Base-by-base conservation (phyloP, 306 rosid genomes). In the Vigna nakashimae region DNA sequence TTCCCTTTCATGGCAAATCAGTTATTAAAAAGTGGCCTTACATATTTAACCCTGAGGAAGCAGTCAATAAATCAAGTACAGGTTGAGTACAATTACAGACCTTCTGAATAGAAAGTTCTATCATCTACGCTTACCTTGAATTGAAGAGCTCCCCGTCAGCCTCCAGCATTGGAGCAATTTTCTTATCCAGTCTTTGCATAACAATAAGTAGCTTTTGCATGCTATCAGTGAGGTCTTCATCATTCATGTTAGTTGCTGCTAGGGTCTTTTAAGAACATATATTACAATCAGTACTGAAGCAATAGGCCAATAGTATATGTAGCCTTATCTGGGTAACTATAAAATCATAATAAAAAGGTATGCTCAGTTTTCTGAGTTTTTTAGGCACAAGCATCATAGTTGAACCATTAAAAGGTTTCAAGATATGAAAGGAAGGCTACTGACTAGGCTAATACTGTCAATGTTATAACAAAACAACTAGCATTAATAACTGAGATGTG, bases 141-240 rank as follows among this genome's bases (percentile, higher is more conserved):
- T 80, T 95, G 89, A 95, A 95, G 79, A 82, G 92, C 80, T 86
- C 98, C 74, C 99, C 99, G 73, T 95, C 99, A 10, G 92, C 87
- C 74, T 95, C 94, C 17, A 92, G 90, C 98, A 91, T 90, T 14
- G 95, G 92, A 68, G 91, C 96, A 80, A 95, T 92, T 84, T 92
- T 92, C 60, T 87, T 83, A 55, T 95, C 99, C n/a, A 95, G 93
- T 74, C 98, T 90, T 82, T 87, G 97, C 99, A 95, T 95, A 71
- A 95, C 98, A 57, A 95, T 89, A 53, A 95, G 96, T 43, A 95
- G 89, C 91, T 86, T 95, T 83, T 95, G 97, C 97, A 95, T 91
- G 82, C 96, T 89, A 64, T 92, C 97, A 22, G 96, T 88, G 70
- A 95, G 98, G 55, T 92, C 94, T 56, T 92, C 91, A 84, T 95